phyloP scores from a whole-genome alignment of 2,329 filamentous ascomycete species.

The Pseudocercospora macadamiae region DNA sequence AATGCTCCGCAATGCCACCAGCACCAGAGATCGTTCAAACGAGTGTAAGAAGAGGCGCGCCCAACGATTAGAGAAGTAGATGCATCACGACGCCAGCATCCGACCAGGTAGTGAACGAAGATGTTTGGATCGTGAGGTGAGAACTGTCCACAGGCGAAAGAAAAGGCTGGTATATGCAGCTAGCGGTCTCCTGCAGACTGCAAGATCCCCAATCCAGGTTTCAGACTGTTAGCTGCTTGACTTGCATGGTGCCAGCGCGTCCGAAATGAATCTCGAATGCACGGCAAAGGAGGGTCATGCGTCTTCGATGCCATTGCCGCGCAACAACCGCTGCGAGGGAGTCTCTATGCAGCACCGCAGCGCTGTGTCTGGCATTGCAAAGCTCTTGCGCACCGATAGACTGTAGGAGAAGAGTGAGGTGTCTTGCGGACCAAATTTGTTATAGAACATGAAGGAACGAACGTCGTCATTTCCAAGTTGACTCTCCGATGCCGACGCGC shows the following conservation, averaged over 20 bases:
- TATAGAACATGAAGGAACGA: no score
- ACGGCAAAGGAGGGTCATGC: slow-evolving; percentile 5
- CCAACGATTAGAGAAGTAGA: slow-evolving; percentile 30
- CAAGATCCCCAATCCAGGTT: slow-evolving; percentile 12
- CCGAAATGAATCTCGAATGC: slow-evolving; percentile 23
- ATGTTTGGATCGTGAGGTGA: slow-evolving; percentile 23
- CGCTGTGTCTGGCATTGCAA: not conserved
- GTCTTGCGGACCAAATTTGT: no score
- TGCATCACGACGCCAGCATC: slow-evolving; percentile 31
- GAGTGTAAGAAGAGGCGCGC: slow-evolving; percentile 38
- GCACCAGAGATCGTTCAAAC: slow-evolving; percentile 29
- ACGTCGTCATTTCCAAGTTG: not conserved
- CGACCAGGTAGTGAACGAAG: slow-evolving; percentile 27
- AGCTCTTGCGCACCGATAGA: not conserved
- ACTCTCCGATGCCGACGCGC: slow-evolving; percentile 2
- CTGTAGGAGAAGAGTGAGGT: no score
- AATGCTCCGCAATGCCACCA: slow-evolving; percentile 20
- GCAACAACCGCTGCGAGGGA: not conserved
- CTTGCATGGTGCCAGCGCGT: slow-evolving; percentile 16
- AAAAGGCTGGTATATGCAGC: slow-evolving; percentile 27
- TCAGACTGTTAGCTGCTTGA: slow-evolving; percentile 18
- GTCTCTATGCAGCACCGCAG: not conserved
- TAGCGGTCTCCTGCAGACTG: slow-evolving; percentile 19
- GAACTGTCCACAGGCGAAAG: slow-evolving; percentile 21
- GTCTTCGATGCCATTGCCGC: not conserved